Evolutionary conservation across 164 flowering plant species (phyloP), one percentile per base, ranked within the genome.

Genomic region (Vitis riparia): DNA sequence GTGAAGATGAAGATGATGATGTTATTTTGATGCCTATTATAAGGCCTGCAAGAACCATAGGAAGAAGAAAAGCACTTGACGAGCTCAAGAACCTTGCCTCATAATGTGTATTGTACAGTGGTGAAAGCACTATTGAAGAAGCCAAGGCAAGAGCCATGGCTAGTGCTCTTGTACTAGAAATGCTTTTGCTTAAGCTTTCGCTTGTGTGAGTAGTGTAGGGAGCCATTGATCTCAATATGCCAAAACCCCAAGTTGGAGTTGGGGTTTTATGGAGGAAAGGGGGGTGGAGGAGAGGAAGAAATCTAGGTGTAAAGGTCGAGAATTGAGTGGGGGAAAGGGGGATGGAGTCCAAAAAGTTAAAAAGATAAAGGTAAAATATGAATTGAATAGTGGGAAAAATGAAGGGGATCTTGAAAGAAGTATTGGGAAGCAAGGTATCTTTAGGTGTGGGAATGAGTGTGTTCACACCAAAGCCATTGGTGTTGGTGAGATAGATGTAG

Each of bases 81-180:
- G 44, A 37, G 44, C 6, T 37, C 68, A 13, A 10, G 9, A 30
- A 30, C 9, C 16, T 78, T 0, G 76, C 55, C 47, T 84, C 87
- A 27, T 78, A 68, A 5, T 59, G 73, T 15, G 60, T 47, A 8
- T 78, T 78, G 59, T 87, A 89, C 65, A 89, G 67, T 8, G 94
- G 94, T 0, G 94, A 89, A 2, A 89, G 82, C 12, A 84, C 84
- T 3, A 86, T 52, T 6, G 94, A 89, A 11, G 86, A 77, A 6
- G 69, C 85, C 12, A 85, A 59, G 27, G 94, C 84, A 37, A 89
- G 30, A 49, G 72, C 76, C 90, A 87, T 81, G 70, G 90, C 94
- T 8, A 77, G 66, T 51, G 75, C 66, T 73, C 91, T 86, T 32
- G 44, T 6, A 37, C 44, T 37, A 37, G 44, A 37, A 37, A 2